Evolutionary conservation across 2,329 filamentous ascomycete genomes (phyloP), one percentile per base, ranked within the genome.

Genomic region (Niveomyces coronatus): DNA sequence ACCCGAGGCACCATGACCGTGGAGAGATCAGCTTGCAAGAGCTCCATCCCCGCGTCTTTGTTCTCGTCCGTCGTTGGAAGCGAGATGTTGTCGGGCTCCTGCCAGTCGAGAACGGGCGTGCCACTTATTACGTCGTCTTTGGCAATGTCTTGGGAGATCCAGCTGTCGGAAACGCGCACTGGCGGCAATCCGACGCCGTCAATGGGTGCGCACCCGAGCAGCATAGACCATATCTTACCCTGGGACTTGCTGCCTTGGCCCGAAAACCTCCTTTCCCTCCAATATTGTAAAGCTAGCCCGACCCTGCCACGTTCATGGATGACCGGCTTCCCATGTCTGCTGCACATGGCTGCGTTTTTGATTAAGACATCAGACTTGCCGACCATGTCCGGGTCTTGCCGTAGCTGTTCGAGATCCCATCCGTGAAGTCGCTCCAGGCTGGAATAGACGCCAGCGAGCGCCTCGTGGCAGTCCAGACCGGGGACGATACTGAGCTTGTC

Each of bases 201-300:
- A 18, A 68, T 55, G 6, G 69, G 54, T 4, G 67, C 68, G 52
- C 81, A 85, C 44, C 80, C 78, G 41, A 91, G 68, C 3, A 78
- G 61, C 7, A 89, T 66, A 0, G 74, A 75, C 74, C 81, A 88
- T 3, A 76, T 68, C 41, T 65, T 70, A 43, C 70, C 64, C 17
- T 51, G 53, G 6, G 64, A 55, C 14, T 63, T 54, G 22, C 62
- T 56, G 14, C 58, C 53, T 32, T 58, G 55, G 32, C 47, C 56
- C 3, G 50, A 64, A 14, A 34, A 39, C 32, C 73, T 67, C 39
- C 67, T 63, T 48, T 80, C 70, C 55, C 76, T 79, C 85, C 85
- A 91, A 55, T 89, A 93, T 46, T 86, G 80, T 27, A 91, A 50
- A 34, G 73, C 76, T 40, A 89, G 61, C 1, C 85, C 85, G 18